Percentiles rank a stretch among this genome's conserved stretches.
Evolutionary conservation across 2,329 filamentous ascomycete genomes (phyloP).

Genomic region (Chalaropsis thielavioides): DNA sequence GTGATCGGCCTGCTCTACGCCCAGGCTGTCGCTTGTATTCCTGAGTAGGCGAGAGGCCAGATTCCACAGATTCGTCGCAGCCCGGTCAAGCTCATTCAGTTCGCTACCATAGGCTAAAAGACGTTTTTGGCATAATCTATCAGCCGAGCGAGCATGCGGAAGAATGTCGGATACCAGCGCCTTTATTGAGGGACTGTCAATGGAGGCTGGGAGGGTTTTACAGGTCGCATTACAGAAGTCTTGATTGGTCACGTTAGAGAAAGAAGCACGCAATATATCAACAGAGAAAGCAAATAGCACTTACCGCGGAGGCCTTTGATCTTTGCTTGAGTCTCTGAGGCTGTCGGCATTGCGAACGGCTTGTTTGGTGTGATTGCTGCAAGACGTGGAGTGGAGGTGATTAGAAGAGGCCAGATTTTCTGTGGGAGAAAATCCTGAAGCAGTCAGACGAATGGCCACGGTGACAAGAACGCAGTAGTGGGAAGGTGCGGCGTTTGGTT

Average conservation of each 20-base stretch:
- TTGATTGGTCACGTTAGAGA: constrained; percentile 4
- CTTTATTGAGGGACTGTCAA: constrained; percentile 19
- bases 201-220: constrained; percentile 17
- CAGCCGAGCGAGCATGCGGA: constrained; percentile 22
- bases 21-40: constrained; percentile 36
- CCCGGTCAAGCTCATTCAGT: constrained; percentile 36
- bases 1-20: constrained; percentile 19
- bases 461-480: not conserved
- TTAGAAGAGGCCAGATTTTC: not conserved
- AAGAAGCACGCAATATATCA: not conserved
- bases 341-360: not conserved
- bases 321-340: not conserved
- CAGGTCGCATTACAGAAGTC: constrained; percentile 15
- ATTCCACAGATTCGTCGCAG: constrained; percentile 53
- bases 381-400: not conserved
- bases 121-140: constrained; percentile 14
- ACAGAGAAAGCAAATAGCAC: not conserved
- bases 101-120: not conserved
- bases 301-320: constrained; percentile 6
- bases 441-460: not conserved
- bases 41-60: constrained; percentile 40
- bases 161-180: constrained; percentile 24
- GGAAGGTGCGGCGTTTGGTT: not conserved
- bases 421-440: not conserved
- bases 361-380: not conserved